Evolutionary conservation across 164 flowering plant species (phyloP).

Genomic region (Aristolochia contorta): DNA sequence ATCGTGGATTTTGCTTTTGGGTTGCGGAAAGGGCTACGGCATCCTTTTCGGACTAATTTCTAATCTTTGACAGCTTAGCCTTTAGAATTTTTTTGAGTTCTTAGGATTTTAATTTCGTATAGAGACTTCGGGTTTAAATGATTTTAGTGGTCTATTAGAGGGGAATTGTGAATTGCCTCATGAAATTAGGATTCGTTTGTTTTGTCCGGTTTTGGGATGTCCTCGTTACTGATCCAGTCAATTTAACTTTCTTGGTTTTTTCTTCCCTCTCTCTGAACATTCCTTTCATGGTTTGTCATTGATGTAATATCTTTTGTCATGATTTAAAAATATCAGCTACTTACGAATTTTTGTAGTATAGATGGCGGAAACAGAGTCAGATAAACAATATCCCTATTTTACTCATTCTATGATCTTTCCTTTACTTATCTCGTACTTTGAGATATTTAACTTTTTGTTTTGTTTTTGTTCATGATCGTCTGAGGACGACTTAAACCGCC

Average conservation of each 20-base stretch:
- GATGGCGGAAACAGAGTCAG: background rate
- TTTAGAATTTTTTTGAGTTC: background rate
- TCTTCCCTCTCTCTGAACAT: too few species aligned
- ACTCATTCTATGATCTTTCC: background rate
- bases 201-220: too few species aligned
- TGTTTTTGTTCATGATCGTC: background rate
- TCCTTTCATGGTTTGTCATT: too few species aligned
- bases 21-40: background rate
- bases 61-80: background rate
- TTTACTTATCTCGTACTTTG: background rate
- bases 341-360: too few species aligned
- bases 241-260: too few species aligned
- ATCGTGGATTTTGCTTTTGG: background rate
- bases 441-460: background rate
- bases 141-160: background rate
- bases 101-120: background rate
- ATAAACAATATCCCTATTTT: background rate
- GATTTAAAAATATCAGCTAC: too few species aligned
- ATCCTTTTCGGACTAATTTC: too few species aligned
- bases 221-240: too few species aligned
- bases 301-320: too few species aligned
- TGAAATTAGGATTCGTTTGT: too few species aligned
- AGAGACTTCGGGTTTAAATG: background rate
- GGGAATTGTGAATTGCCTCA: background rate
- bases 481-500: background rate